Evolutionary conservation across 192 early-diverging fungal genomes (phyloP), one percentile per base, ranked within the genome.

Genomic region (Phlyctochytrium bullatum): DNA sequence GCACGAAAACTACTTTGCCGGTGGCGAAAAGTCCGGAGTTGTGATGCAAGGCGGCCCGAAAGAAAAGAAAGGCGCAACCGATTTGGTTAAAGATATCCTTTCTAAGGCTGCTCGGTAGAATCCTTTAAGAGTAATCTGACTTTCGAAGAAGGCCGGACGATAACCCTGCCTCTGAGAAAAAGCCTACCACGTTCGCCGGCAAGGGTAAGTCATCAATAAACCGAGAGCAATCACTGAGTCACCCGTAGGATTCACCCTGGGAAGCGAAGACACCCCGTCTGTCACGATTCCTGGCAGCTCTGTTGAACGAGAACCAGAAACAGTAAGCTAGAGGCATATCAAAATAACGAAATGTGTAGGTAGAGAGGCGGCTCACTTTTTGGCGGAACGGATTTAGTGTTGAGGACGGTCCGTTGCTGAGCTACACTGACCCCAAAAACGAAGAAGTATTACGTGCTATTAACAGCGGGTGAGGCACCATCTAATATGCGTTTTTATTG

Each of bases 331-430:
- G n/a, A n/a, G n/a, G n/a, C n/a, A n/a, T n/a, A n/a, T n/a, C n/a
- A n/a, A n/a, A n/a, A n/a, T n/a, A n/a, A n/a, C n/a, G n/a, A n/a
- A n/a, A n/a, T n/a, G 16, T 71, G 6, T 24, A 59, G 65, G 62
- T 81, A 20, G 73, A 88, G 80, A 85, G 97, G 29, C 78, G 86
- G 51, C 80, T 99, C 61, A 97, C 92, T 14, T 98, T 99, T 67
- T 99, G 95, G 93, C 80, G 88, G 62, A 91, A 97, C 69, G 97
- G 97, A 60, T 99, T 98, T 69, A 95, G 90, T 58, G 82, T 99
- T 68, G 95, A 92, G 24, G 93, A 97, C 66, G 97, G 97, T 1
- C 92, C 93, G 0, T 77, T 99, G 58, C 78, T 90, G 69, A 75
- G 83, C 51, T 93, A 92, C 61, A 87, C 91, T 57, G 94, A 95